phyloP scores from a whole-genome alignment of 257 asterid genomes.

The Echium plantagineum region DNA sequence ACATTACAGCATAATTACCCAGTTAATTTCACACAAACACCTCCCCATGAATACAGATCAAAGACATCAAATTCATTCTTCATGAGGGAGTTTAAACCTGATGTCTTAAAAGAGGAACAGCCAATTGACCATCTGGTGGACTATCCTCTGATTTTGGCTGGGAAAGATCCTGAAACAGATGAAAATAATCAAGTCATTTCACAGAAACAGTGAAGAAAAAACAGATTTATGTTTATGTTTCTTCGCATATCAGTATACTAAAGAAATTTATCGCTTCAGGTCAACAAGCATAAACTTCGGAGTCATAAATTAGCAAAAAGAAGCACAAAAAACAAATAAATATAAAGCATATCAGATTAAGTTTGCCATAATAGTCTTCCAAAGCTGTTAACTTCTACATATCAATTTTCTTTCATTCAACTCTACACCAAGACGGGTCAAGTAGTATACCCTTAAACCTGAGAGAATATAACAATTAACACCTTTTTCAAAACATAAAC shows the following conservation, averaged over 20 bases:
- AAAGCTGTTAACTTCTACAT: background rate
- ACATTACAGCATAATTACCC: background rate
- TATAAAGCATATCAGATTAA: background rate
- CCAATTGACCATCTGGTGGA: slow-evolving; percentile 74
- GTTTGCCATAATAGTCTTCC: background rate
- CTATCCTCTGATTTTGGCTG: slow-evolving; percentile 70
- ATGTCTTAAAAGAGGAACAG: slow-evolving; percentile 79
- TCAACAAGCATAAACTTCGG: background rate
- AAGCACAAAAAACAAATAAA: too few species aligned
- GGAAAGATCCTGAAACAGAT: slow-evolving; percentile 40
- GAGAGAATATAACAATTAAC: background rate
- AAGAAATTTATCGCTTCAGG: background rate
- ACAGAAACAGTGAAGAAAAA: background rate
- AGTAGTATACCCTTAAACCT: background rate
- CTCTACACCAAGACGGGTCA: background rate
- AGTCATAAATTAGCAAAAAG: background rate
- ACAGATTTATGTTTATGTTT: background rate
- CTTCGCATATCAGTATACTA: background rate
- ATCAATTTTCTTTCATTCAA: background rate
- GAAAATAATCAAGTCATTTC: background rate
- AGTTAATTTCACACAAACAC: background rate
- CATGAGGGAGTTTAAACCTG: slow-evolving; percentile 27
- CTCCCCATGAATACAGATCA: too few species aligned
- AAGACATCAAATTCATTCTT: too few species aligned
- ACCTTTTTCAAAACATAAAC: background rate